Percentiles rank a stretch among this genome's conserved stretches.
Evolutionary conservation across 495 filamentous ascomycete species (phyloP).

Genomic region (Penicillium odoratum): DNA sequence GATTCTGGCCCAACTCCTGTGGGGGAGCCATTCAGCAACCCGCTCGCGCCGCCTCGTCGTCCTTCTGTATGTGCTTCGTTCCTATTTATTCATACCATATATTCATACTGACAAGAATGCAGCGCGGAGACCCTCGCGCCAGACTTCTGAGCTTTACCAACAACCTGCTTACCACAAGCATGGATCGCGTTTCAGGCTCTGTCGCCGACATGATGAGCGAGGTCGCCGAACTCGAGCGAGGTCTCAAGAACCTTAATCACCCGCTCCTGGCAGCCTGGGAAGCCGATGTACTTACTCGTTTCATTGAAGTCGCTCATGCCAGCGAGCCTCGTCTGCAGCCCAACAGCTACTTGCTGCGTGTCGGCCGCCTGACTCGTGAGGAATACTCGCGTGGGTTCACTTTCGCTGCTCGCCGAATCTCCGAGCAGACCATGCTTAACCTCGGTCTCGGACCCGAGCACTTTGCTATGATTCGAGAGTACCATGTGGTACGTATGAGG

Average conservation of each 20-base stretch:
- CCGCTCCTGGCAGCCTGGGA: constrained; percentile 39
- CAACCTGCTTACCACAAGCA: not conserved
- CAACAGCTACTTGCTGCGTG: constrained; percentile 22
- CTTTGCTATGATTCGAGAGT: constrained; percentile 32
- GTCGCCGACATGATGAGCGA: constrained; percentile 19
- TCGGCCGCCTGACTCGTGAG: constrained; percentile 19
- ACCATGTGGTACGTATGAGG: constrained; percentile 29
- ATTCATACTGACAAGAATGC: not conserved
- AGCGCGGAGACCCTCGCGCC: not conserved
- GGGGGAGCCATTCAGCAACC: not conserved
- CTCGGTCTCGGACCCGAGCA: constrained; percentile 32
- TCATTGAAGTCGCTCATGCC: constrained; percentile 38
- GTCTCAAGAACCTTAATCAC: constrained; percentile 30
- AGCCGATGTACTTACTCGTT: constrained; percentile 40
- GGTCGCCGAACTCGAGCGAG: constrained; percentile 25
- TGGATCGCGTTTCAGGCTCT: not conserved
- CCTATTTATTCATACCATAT: not conserved
- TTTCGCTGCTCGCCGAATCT: constrained; percentile 30
- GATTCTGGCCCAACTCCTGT: not conserved
- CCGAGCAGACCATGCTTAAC: constrained; percentile 20
- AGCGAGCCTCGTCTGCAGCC: constrained; percentile 27
- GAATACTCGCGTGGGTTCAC: constrained; percentile 26
- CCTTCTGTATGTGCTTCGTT: not conserved
- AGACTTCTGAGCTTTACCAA: not conserved
- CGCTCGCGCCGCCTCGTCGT: no score